These are phyloP conservation scores for Houttuynia cordata DNA, from an alignment of 164 flowering plant genomes.

Conservation along the genomic window DNA sequence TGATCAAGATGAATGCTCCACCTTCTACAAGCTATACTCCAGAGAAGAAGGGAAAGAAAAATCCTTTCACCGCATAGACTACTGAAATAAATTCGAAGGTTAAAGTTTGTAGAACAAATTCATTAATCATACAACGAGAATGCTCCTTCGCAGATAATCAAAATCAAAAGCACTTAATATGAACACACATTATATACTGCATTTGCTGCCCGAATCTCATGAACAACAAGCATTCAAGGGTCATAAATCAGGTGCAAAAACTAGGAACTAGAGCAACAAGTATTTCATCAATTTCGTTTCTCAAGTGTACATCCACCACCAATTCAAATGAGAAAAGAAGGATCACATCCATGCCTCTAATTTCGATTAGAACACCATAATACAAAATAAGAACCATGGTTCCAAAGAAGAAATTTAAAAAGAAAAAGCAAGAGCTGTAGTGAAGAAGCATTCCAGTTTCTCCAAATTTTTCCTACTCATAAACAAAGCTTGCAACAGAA, in stretches of 20 bases:
- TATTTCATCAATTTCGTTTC: constrained; percentile 10
- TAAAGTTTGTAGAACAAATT: too few species aligned
- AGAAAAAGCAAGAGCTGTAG: constrained; percentile 10
- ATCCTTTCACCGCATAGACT: too few species aligned
- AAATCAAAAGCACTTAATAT: too few species aligned
- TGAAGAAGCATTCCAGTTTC: constrained; percentile 25
- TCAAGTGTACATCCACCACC: constrained; percentile 17
- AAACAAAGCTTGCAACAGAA: constrained; percentile 27
- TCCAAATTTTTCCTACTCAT: constrained; percentile 21
- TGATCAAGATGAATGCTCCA: too few species aligned
- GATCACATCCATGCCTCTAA: too few species aligned
- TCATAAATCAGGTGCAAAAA: neutral
- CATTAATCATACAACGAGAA: too few species aligned
- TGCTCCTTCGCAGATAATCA: too few species aligned
- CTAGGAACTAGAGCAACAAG: constrained; percentile 7
- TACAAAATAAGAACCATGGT: constrained; percentile 12
- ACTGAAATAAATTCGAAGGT: too few species aligned
- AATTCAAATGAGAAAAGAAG: constrained; percentile 3
- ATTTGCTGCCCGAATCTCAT: neutral
- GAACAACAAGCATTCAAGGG: neutral
- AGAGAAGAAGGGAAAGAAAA: too few species aligned
- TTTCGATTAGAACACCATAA: constrained; percentile 15
- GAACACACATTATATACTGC: neutral
- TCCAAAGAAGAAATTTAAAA: constrained; percentile 9
- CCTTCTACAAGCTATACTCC: too few species aligned